Percentiles rank a stretch among this genome's conserved stretches.
These are phyloP conservation scores for Arthromyces matolae DNA, from an alignment of 768 basidiomycete species.

Conservation along the genomic window DNA sequence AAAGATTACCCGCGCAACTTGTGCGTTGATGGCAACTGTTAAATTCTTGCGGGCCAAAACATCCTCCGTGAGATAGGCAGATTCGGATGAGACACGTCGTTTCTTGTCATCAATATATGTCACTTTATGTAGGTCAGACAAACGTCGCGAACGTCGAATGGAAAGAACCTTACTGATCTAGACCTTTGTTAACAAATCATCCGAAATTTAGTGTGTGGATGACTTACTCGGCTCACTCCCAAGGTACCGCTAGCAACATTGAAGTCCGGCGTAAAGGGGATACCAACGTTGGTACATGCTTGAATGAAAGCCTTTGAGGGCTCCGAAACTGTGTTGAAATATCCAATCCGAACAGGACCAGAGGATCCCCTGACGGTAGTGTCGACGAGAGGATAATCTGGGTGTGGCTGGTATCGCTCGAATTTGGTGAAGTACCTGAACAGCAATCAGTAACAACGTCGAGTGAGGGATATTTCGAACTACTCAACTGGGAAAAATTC, in stretches of 20 bases:
- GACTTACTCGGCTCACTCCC: constrained; percentile 57
- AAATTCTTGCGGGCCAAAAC: constrained; percentile 66
- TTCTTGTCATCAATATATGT: constrained; percentile 56
- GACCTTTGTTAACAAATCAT: background rate
- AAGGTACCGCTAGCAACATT: constrained; percentile 55
- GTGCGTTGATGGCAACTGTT: constrained; percentile 52
- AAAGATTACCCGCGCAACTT: constrained; percentile 57
- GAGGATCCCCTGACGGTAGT: constrained; percentile 39
- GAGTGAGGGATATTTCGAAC: constrained; percentile 9
- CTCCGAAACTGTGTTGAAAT: constrained; percentile 44
- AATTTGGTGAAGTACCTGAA: constrained; percentile 67
- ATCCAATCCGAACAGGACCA: constrained; percentile 62
- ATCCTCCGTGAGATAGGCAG: constrained; percentile 61
- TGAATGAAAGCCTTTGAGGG: constrained; percentile 51
- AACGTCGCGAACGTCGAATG: background rate
- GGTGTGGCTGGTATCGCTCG: constrained; percentile 52
- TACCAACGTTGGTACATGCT: constrained; percentile 49
- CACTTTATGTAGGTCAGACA: constrained; percentile 38
- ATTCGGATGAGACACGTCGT: constrained; percentile 58
- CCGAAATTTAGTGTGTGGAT: too few species aligned
- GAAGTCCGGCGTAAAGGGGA: constrained; percentile 61
- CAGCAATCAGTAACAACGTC: background rate
- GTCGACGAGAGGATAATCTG: constrained; percentile 51
- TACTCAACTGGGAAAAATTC: constrained; percentile 50
- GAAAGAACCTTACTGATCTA: constrained; percentile 39